Conservation (phyloP, 768 basidiomycete species). For the Daedaleopsis nitida region DNA sequence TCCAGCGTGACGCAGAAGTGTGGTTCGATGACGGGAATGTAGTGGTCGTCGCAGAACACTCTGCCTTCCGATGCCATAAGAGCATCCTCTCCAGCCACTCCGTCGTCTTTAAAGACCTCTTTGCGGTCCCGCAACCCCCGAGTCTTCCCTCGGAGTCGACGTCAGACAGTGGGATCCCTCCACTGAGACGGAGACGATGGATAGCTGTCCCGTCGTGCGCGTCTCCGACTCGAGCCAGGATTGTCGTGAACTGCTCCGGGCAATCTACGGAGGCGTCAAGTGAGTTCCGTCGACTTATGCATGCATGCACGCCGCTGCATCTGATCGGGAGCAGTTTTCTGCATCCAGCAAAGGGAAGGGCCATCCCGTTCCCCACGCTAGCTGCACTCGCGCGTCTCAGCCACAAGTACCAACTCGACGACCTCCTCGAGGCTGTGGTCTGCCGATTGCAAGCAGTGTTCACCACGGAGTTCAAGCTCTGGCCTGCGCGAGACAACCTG, state of each 20-base stretch:
- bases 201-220: background rate
- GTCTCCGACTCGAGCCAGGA: background rate
- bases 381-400: constrained; percentile 8
- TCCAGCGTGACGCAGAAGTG: constrained; percentile 1
- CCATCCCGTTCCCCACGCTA: background rate
- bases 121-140: constrained; percentile 13
- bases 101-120: constrained; percentile 12
- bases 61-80: constrained; percentile 15
- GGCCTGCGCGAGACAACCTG: background rate
- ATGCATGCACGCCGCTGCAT: background rate
- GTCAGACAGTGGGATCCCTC: too few species aligned
- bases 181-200: background rate
- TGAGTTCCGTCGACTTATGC: background rate
- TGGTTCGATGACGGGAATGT: constrained; percentile 77
- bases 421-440: background rate
- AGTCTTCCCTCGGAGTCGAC: too few species aligned
- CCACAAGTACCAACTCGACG: constrained; percentile 15
- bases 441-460: constrained; percentile 2
- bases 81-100: constrained; percentile 15
- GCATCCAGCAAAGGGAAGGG: too few species aligned
- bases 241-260: background rate
- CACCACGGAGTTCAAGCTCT: background rate
- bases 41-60: constrained; percentile 48
- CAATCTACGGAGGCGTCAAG: background rate
- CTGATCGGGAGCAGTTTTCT: background rate